Conservation (phyloP, 768 basidiomycete species). For the Candolleomyces aberdarensis region DNA sequence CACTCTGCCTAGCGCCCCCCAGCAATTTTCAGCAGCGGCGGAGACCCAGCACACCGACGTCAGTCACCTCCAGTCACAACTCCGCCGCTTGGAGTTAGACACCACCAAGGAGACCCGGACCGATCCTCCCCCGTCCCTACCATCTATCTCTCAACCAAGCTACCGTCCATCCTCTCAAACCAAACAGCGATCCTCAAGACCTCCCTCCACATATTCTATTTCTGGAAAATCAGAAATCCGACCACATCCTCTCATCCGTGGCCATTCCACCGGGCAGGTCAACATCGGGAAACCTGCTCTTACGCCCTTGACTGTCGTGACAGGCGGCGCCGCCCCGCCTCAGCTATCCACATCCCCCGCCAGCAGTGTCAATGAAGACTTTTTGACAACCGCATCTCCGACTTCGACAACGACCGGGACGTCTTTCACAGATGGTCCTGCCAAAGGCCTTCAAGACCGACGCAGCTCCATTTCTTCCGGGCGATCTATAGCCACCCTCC, state of each 20-base stretch:
- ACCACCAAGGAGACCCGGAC: conserved; percentile 7
- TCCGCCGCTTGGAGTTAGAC: conserved; percentile 5
- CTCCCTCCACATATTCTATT: conserved; percentile 63
- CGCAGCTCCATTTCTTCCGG: conserved; percentile 57
- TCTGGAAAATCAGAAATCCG: conserved; percentile 41
- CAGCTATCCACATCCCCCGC: conserved; percentile 40
- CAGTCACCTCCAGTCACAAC: conserved; percentile 7
- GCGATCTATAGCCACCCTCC: conserved; percentile 58
- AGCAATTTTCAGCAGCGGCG: neutral
- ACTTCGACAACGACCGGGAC: conserved; percentile 26
- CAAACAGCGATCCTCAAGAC: conserved; percentile 51
- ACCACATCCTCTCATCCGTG: conserved; percentile 77
- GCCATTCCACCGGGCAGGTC: conserved; percentile 59
- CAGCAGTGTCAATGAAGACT: conserved; percentile 17
- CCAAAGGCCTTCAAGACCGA: conserved; percentile 4
- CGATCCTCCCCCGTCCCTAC: neutral
- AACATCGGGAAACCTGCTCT: conserved; percentile 52
- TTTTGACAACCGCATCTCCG: conserved; percentile 31
- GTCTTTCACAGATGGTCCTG: conserved; percentile 12
- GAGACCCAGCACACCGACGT: neutral
- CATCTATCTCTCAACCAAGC: conserved; percentile 23
- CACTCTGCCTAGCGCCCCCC: neutral
- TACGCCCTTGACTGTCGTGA: conserved; percentile 59
- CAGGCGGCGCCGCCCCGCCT: conserved; percentile 41
- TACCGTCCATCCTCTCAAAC: conserved; percentile 23